These are phyloP conservation scores for Erucastrum elatum DNA, from an alignment of 345 rosid species.

Conservation along the genomic window DNA sequence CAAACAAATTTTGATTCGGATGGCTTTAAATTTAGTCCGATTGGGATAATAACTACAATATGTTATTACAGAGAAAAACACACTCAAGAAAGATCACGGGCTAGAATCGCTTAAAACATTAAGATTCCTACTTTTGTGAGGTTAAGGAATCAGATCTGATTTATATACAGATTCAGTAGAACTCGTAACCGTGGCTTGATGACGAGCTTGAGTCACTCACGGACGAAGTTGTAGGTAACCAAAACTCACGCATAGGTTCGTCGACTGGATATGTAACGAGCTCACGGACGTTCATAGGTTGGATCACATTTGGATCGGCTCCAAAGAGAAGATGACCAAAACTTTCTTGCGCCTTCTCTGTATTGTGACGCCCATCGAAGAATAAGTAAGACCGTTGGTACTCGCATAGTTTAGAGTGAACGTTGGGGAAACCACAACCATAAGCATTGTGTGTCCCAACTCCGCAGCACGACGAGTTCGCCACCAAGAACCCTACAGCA, in stretches of 20 bases:
- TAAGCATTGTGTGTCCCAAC: conserved; percentile 22
- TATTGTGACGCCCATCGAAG: conserved; percentile 42
- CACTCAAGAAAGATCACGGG: not conserved
- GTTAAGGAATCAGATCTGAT: not conserved
- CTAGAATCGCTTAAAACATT: not conserved
- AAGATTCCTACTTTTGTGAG: not conserved
- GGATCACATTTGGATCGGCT: conserved; percentile 30
- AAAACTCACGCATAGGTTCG: conserved; percentile 33
- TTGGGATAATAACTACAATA: not conserved
- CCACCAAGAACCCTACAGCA: not conserved
- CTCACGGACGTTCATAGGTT: conserved; percentile 38
- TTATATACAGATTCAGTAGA: conserved; percentile 11
- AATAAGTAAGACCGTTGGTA: conserved; percentile 39
- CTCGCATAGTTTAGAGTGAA: conserved; percentile 32
- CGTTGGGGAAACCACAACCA: conserved; percentile 33
- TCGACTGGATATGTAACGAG: conserved; percentile 19
- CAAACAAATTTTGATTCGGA: not conserved
- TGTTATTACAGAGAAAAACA: conserved; percentile 13
- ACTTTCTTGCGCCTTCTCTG: conserved; percentile 36
- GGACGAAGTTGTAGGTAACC: conserved; percentile 8
- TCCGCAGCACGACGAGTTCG: conserved; percentile 19
- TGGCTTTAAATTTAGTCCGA: not conserved
- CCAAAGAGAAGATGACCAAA: conserved; percentile 36
- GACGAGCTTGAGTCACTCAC: conserved; percentile 10
- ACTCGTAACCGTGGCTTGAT: conserved; percentile 14